phyloP scores from a whole-genome alignment of 176 grass and related monocot genomes.

The Ensete glaucum region DNA sequence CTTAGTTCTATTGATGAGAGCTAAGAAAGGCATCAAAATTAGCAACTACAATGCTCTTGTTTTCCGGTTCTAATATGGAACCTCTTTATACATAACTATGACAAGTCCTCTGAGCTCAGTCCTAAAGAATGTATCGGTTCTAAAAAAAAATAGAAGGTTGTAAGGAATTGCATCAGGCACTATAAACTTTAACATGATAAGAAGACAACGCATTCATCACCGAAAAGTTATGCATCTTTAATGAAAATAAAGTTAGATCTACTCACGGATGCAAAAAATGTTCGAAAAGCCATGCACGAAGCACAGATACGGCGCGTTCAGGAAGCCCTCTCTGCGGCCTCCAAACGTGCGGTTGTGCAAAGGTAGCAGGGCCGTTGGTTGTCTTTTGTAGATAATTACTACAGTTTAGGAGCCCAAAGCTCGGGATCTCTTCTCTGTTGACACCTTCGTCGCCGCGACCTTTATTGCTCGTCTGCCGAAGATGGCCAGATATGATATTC shows the following conservation, averaged over 20 bases:
- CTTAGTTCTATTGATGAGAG: too few species aligned
- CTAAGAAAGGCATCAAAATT: too few species aligned
- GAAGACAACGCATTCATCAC: not conserved
- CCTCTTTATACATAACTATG: too few species aligned
- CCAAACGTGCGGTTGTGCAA: constrained; percentile 8
- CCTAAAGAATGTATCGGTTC: too few species aligned
- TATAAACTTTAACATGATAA: not conserved
- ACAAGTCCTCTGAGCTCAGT: too few species aligned
- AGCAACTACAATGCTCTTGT: too few species aligned
- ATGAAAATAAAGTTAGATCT: not conserved
- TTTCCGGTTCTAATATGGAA: too few species aligned
- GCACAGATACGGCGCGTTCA: constrained; percentile 3
- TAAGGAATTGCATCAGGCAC: too few species aligned
- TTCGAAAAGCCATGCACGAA: constrained; percentile 20
- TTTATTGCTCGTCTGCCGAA: not conserved
- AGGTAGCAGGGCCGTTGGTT: not conserved
- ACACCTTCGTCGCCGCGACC: not conserved
- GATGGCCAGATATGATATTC: constrained; percentile 7
- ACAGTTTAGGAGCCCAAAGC: not conserved
- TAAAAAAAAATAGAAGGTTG: too few species aligned
- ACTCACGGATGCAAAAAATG: constrained; percentile 23
- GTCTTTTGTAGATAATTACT: not conserved
- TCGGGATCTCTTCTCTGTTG: not conserved
- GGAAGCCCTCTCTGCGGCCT: constrained; percentile 16
- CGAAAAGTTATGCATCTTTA: not conserved